These are phyloP conservation scores for Fusarium graminum DNA, from an alignment of 2,329 filamentous ascomycete genomes.

Conservation along the genomic window DNA sequence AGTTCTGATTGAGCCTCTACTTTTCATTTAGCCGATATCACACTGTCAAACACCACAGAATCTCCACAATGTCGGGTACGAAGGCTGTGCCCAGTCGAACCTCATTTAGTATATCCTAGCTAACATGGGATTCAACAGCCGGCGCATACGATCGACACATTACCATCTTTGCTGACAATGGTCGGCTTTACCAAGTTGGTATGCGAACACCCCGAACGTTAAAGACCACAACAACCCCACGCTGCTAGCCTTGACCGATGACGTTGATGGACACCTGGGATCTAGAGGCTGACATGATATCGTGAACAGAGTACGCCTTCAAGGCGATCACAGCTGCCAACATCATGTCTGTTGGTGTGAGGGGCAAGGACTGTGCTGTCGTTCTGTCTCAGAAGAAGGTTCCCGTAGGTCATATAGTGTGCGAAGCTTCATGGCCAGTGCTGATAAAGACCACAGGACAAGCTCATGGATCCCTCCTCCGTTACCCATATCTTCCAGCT, in stretches of 20 bases:
- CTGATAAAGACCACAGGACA: conserved; percentile 75
- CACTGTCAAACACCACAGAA: conserved; percentile 36
- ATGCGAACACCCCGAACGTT: conserved; percentile 56
- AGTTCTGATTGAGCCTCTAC: conserved; percentile 34
- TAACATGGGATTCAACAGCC: conserved; percentile 53
- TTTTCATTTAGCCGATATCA: conserved; percentile 12
- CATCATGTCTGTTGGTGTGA: conserved; percentile 96
- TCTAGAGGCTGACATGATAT: conserved; percentile 42
- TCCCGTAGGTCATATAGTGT: conserved; percentile 73
- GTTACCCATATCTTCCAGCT: conserved; percentile 98
- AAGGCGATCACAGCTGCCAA: conserved; percentile 99
- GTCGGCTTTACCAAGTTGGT: conserved; percentile 99
- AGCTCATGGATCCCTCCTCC: conserved; percentile 96
- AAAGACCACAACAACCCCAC: conserved; percentile 20
- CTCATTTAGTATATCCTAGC: conserved; percentile 37
- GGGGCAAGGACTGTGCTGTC: conserved; percentile 97
- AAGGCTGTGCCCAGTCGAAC: conserved; percentile 40
- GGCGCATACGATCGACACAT: conserved; percentile 98
- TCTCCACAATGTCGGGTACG: conserved; percentile 67
- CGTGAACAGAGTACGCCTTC: conserved; percentile 93
- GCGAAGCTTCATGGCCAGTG: conserved; percentile 5
- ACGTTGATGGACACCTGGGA: conserved; percentile 31
- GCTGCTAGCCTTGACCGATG: conserved; percentile 30
- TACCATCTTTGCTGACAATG: conserved; percentile 99
- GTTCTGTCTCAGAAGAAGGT: conserved; percentile 99